Percentiles rank a stretch among this genome's conserved stretches.
Evolutionary conservation across 441 rosid genomes (phyloP).

Genomic region (Lagerstroemia fauriei): DNA sequence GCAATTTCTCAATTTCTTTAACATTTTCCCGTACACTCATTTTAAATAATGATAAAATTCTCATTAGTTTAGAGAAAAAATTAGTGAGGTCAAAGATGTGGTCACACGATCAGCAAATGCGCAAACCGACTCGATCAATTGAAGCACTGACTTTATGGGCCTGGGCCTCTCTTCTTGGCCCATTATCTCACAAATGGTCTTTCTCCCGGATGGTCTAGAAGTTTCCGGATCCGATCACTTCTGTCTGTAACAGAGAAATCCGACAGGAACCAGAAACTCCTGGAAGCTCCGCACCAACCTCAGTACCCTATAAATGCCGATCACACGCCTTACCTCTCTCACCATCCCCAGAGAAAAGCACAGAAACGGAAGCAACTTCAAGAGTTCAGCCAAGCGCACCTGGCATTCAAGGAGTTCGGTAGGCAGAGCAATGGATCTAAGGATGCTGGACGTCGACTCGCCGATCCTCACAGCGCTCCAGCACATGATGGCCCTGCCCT

Average conservation of each 20-base stretch:
- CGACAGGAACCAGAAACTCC: slow-evolving; percentile 21
- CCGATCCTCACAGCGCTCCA: slow-evolving; percentile 40
- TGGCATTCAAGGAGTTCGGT: too few relatives aligned
- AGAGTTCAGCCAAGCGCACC: too few relatives aligned
- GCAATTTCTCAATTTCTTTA: too few relatives aligned
- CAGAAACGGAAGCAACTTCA: too few relatives aligned
- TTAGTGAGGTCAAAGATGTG: too few relatives aligned
- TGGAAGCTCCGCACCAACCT: slow-evolving; percentile 9
- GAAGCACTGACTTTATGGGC: not conserved
- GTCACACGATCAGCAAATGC: too few relatives aligned
- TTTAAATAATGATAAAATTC: too few relatives aligned
- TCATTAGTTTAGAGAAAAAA: too few relatives aligned
- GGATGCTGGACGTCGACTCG: slow-evolving; percentile 39
- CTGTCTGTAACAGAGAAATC: not conserved
- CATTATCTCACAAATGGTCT: not conserved
- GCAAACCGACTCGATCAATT: too few relatives aligned
- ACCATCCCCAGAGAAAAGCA: not conserved
- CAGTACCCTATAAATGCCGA: not conserved
- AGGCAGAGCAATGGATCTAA: slow-evolving; percentile 40
- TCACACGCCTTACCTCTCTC: not conserved
- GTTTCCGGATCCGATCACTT: not conserved
- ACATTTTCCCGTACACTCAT: too few relatives aligned
- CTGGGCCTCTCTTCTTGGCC: not conserved
- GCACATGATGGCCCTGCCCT: slow-evolving; percentile 35
- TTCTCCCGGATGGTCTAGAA: not conserved